Base-by-base conservation (phyloP, 2,329 filamentous ascomycete species). In the Penicillium frequentans region DNA sequence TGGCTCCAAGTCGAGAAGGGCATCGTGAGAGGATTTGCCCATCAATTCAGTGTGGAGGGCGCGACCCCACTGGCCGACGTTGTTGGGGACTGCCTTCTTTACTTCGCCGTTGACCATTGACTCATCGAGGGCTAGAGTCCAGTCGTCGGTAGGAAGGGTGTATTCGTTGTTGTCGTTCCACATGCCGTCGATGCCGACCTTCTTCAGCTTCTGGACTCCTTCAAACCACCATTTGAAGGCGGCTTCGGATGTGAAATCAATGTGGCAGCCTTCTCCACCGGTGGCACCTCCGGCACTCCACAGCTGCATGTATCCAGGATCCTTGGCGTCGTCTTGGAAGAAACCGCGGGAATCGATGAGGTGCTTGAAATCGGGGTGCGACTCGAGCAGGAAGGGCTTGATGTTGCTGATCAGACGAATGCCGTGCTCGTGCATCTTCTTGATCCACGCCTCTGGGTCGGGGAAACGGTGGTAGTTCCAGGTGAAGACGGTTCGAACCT, bases 101-200 rank as follows among this genome's bases (percentile, higher is more conserved):
- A 70, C 73, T 0, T 73, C 68, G 0, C 76, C 74, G 1, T 79
- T 63, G 0, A 70, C 61, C 2, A 80, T 69, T 1, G 73, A 74
- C 1, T 77, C 74, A 42, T 85, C 79, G 0, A 90, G 75, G 0
- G 84, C 82, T 51, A 86, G 82, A 55, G 84, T 74, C 88, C 88
- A 90, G 24, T 82, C 77, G 57, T 91, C 88, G 58, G 84, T 79
- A 0, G 85, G 81, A 3, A 89, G 79, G 0, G 84, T 86, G 69
- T 90, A 91, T 70, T 91, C 88, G 63, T 90, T 91, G 72, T 91
- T 91, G 69, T 91, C 88, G 62, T 91, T 91, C 88, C 89, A 91
- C 75, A 90, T 90, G 48, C 82, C 87, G 62, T 90, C 87, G 55
- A 91, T 87, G 1, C 88, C 88, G 9, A 84, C 74, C 26, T 82